These are phyloP conservation scores for Asterophora lycoperdoides DNA, from an alignment of 768 basidiomycete genomes.

Conservation along the genomic window DNA sequence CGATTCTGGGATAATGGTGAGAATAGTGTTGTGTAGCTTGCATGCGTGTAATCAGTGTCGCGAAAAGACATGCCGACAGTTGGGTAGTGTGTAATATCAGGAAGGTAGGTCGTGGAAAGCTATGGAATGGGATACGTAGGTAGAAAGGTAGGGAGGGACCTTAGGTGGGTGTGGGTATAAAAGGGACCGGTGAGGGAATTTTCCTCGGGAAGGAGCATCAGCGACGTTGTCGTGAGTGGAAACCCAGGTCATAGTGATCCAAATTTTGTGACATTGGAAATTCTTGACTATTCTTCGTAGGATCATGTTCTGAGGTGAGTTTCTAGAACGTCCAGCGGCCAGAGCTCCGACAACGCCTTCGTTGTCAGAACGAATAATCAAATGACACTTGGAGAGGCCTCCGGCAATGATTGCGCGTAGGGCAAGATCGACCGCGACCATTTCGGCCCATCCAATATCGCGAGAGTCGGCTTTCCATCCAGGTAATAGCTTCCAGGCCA, in stretches of 20 bases:
- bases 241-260: slow-evolving; percentile 24
- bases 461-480: slow-evolving; percentile 20
- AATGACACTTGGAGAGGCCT: slow-evolving; percentile 21
- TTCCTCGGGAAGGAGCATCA: slow-evolving; percentile 20
- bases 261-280: slow-evolving; percentile 20
- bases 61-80: too few relatives aligned
- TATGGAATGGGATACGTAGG: too few relatives aligned
- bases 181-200: slow-evolving; percentile 5
- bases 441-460: slow-evolving; percentile 40
- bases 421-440: slow-evolving; percentile 37
- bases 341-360: slow-evolving; percentile 28
- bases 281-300: slow-evolving; percentile 22
- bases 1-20: too few relatives aligned
- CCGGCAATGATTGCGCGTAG: slow-evolving; percentile 22
- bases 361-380: slow-evolving; percentile 32
- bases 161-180: too few relatives aligned
- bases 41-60: too few relatives aligned
- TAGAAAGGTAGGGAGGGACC: too few relatives aligned
- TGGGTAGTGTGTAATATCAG: too few relatives aligned
- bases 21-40: too few relatives aligned
- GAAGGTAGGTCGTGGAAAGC: too few relatives aligned
- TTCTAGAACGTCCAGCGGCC: slow-evolving; percentile 21
- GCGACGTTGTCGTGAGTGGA: slow-evolving; percentile 13
- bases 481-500: too few relatives aligned
- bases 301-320: slow-evolving; percentile 24